These are phyloP conservation scores for Phytopythium oedochilum DNA, from an alignment of 352 stramenopile genomes.

Conservation along the genomic window DNA sequence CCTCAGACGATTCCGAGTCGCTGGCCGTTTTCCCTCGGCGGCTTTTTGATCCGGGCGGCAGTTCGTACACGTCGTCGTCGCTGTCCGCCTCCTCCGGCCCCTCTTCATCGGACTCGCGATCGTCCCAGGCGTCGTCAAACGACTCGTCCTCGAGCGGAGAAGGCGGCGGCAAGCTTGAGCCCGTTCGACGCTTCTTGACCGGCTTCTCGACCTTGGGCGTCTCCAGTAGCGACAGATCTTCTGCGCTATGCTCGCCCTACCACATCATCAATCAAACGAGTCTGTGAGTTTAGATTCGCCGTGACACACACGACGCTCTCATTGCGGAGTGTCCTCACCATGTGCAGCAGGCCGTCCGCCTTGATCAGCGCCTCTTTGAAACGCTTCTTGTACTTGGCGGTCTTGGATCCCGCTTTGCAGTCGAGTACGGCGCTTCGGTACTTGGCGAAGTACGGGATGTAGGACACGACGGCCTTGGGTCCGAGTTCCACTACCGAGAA, in stretches of 20 bases:
- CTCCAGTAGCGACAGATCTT: slow-evolving; percentile 34
- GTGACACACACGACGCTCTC: no score
- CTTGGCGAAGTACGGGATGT: slow-evolving; percentile 41
- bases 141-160: slow-evolving; percentile 2
- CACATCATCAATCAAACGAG: not conserved
- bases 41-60: not conserved
- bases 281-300: not conserved
- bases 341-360: slow-evolving; percentile 33
- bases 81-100: not conserved
- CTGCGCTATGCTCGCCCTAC: slow-evolving; percentile 20
- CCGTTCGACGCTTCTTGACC: slow-evolving; percentile 27
- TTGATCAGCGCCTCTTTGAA: slow-evolving; percentile 33
- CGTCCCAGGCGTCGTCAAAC: slow-evolving; percentile 17
- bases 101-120: slow-evolving; percentile 6
- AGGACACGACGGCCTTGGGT: slow-evolving; percentile 33
- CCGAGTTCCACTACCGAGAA: slow-evolving; percentile 41
- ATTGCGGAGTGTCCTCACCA: slow-evolving; percentile 18
- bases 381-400: slow-evolving; percentile 11
- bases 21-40: not conserved
- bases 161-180: slow-evolving; percentile 4
- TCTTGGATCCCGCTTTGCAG: slow-evolving; percentile 19
- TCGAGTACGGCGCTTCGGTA: slow-evolving; percentile 26
- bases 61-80: not conserved
- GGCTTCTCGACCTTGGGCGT: slow-evolving; percentile 13
- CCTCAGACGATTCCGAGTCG: slow-evolving; percentile 1